Evolutionary conservation across 495 filamentous ascomycete genomes (phyloP).

Genomic region (Trichoderma virens): DNA sequence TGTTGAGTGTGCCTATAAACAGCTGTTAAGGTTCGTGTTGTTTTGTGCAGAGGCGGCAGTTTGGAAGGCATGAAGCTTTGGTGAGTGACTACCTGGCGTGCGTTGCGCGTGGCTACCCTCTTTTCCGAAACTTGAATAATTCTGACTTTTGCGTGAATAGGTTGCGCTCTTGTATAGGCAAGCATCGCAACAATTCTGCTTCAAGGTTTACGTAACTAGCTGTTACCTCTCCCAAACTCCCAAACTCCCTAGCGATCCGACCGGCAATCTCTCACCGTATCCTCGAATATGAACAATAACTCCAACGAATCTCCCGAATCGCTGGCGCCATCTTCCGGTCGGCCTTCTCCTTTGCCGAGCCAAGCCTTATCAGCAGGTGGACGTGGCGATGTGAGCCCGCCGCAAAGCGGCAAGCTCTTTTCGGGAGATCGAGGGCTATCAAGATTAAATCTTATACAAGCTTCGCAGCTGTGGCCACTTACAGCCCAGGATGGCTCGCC

Average conservation of each 20-base stretch:
- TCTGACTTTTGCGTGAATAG: neutral
- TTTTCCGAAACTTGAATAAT: neutral
- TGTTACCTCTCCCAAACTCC: neutral
- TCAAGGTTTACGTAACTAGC: neutral
- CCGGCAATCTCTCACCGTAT: neutral
- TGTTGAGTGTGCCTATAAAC: too few relatives aligned
- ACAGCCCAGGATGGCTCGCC: neutral
- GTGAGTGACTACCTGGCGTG: neutral
- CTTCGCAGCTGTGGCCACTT: neutral
- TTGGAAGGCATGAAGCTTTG: neutral
- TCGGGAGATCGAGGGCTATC: neutral
- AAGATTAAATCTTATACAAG: neutral
- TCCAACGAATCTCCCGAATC: neutral
- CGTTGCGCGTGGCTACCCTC: neutral
- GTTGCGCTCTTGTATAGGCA: neutral
- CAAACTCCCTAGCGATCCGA: neutral
- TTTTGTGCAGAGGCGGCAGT: neutral
- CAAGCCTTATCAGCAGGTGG: neutral
- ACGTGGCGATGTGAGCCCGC: neutral
- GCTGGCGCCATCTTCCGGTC: neutral
- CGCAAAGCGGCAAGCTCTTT: neutral
- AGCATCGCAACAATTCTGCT: neutral
- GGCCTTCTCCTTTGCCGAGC: neutral
- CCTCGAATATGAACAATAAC: neutral
- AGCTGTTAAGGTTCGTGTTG: neutral